Conservation (phyloP, 805 yeast genomes). For the Kodamaea fukazawae region DNA sequence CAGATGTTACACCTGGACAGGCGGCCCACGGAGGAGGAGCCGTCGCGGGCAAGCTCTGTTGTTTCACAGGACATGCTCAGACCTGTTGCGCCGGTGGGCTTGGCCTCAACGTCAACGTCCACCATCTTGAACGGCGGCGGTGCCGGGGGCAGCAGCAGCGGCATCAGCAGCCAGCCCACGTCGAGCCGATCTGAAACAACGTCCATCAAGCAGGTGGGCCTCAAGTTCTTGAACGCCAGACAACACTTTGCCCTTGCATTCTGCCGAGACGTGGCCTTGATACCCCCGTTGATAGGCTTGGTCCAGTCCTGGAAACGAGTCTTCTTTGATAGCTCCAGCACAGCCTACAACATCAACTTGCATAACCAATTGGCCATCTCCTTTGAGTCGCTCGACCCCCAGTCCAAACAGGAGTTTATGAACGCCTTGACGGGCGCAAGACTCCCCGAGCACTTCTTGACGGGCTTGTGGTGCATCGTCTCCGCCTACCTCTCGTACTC, state of each 20-base stretch:
- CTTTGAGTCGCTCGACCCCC: slow-evolving; percentile 1
- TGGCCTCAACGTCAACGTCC: slow-evolving; percentile 2
- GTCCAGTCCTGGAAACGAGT: slow-evolving; percentile 42
- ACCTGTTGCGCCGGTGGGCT: background rate
- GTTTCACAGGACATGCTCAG: slow-evolving; percentile 4
- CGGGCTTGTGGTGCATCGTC: slow-evolving; percentile 92
- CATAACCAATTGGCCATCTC: slow-evolving; percentile 7
- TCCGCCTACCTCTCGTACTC: slow-evolving; percentile 81
- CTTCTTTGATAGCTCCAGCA: slow-evolving; percentile 16
- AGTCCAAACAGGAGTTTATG: slow-evolving; percentile 5
- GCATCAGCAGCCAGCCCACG: slow-evolving; percentile 4
- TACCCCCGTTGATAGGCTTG: slow-evolving; percentile 61
- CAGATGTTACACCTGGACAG: slow-evolving; percentile 24
- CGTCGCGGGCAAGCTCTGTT: slow-evolving; percentile 7
- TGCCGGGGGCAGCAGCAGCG: no score
- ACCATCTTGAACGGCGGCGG: no score
- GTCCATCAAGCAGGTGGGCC: slow-evolving; percentile 54
- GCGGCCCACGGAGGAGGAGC: slow-evolving; percentile 3
- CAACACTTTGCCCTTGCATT: slow-evolving; percentile 74
- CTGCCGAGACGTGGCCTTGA: slow-evolving; percentile 74
- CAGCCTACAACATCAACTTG: slow-evolving; percentile 8
- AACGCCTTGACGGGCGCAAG: slow-evolving; percentile 52
- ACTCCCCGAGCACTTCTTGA: slow-evolving; percentile 73
- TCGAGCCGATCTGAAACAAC: slow-evolving; percentile 17
- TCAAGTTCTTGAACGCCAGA: slow-evolving; percentile 67